Conservation (phyloP, 2,329 filamentous ascomycete species). For the Verticillium zaregamsianum region DNA sequence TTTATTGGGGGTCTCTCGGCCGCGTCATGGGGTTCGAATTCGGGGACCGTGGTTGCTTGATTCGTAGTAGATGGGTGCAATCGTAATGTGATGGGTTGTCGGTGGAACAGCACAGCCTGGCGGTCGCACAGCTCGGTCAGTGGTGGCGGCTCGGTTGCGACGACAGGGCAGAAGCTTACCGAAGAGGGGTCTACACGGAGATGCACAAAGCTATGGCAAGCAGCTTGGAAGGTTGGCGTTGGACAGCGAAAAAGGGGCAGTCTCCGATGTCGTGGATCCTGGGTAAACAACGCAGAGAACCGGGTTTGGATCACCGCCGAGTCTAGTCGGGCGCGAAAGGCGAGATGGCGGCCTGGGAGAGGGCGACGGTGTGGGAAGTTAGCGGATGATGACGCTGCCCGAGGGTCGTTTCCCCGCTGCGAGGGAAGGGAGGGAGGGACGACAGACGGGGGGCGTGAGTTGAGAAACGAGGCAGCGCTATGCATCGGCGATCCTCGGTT, state of each 20-base stretch:
- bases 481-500: background rate
- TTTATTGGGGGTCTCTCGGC: background rate
- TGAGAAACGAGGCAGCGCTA: background rate
- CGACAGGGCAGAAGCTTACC: background rate
- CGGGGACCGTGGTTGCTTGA: slow-evolving; percentile 19
- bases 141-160: background rate
- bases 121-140: background rate
- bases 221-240: background rate
- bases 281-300: background rate
- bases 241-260: background rate
- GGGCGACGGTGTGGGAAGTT: background rate
- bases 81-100: background rate
- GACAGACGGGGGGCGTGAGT: background rate
- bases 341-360: background rate
- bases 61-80: background rate
- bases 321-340: background rate
- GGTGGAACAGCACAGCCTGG: background rate
- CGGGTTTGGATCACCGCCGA: background rate
- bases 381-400: slow-evolving; percentile 3
- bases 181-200: background rate
- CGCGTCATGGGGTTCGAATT: background rate
- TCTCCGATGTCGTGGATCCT: background rate
- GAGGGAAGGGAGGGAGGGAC: background rate
- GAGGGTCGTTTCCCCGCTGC: background rate
- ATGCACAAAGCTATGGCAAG: background rate